These are phyloP conservation scores for Pistacia integerrima DNA, from an alignment of 345 rosid species.

Conservation along the genomic window DNA sequence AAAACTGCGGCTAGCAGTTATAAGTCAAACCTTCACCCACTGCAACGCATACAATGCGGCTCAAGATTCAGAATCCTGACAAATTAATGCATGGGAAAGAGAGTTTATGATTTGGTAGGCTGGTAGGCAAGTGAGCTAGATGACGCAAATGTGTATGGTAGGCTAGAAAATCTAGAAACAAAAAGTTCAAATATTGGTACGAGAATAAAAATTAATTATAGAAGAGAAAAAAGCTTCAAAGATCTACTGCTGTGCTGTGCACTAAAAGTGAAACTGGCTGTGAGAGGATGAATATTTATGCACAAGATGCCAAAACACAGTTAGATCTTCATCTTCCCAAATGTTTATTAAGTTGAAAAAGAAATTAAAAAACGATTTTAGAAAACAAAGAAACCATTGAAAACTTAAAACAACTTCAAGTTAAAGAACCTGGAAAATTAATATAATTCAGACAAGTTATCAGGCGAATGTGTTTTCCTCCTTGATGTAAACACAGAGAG, in stretches of 20 bases:
- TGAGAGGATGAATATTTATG: not conserved
- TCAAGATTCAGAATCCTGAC: conserved; percentile 7
- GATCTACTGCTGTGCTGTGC: not conserved
- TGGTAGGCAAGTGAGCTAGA: not conserved
- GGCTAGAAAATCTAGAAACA: not conserved
- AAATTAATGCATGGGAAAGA: not conserved
- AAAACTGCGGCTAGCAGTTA: not conserved
- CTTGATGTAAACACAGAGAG: not conserved
- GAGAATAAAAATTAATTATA: not conserved
- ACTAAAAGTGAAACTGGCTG: conserved; percentile 2
- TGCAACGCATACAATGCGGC: conserved; percentile 22
- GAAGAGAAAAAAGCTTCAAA: conserved; percentile 3
- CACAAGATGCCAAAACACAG: conserved; percentile 12
- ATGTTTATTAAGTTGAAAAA: too few relatives aligned
- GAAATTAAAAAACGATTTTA: not conserved
- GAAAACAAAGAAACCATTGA: not conserved
- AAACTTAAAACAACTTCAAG: not conserved
- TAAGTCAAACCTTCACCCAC: conserved; percentile 15
- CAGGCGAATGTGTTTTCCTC: not conserved
- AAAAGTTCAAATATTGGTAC: conserved; percentile 1
- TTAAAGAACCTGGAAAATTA: not conserved
- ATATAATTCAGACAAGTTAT: not conserved
- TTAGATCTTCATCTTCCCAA: conserved; percentile 7
- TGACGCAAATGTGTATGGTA: not conserved
- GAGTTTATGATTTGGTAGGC: not conserved